Base-by-base conservation (phyloP, 768 basidiomycete genomes). In the Chiua virens region DNA sequence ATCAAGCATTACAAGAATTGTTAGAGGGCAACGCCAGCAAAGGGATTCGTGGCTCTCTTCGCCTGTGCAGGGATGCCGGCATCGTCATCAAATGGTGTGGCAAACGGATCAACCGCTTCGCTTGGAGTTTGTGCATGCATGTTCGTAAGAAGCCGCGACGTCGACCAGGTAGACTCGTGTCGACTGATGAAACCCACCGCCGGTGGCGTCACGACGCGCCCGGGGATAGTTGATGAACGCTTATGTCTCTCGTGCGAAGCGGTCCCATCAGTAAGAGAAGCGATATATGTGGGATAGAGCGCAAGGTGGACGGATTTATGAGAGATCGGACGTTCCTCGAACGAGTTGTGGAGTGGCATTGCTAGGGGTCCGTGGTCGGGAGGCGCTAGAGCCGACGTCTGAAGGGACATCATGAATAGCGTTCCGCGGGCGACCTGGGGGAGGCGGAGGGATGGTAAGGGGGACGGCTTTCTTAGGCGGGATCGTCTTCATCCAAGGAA, bases 61-160 rank as follows among this genome's bases (percentile, higher is more conserved):
- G 68, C 61, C 57, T 60, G 65, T 4, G 55, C 49, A 14, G 70
- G 61, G 32, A 73, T 66, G 30, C 60, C 60, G 50, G 79, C 75
- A 63, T 87, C 86, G 61, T 89, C 87, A 65, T 90, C 89, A 67
- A 90, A 90, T 8, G 89, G 88, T 45, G 87, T 89, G 50, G 80
- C 78, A 62, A 90, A 90, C 46, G 88, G 88, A 62, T 81, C 66
- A 41, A 61, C 54, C 41, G 53, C 27, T 14, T 52, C 59, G 44
- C 53, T 50, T 44, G 76, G 70, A 56, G 73, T 65, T 53, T 73
- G 71, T 18, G 74, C 71, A 58, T 77, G 67, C 21, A 70, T 72
- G 22, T 73, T 62, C 47, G 78, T 76, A 55, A 77, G 67, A 50
- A 77, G 68, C 37, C 75, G 70, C 44, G 77, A 76, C 34, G 77